Conservation (phyloP, 2,329 filamentous ascomycete species). For the Metarhizium anisopliae region DNA sequence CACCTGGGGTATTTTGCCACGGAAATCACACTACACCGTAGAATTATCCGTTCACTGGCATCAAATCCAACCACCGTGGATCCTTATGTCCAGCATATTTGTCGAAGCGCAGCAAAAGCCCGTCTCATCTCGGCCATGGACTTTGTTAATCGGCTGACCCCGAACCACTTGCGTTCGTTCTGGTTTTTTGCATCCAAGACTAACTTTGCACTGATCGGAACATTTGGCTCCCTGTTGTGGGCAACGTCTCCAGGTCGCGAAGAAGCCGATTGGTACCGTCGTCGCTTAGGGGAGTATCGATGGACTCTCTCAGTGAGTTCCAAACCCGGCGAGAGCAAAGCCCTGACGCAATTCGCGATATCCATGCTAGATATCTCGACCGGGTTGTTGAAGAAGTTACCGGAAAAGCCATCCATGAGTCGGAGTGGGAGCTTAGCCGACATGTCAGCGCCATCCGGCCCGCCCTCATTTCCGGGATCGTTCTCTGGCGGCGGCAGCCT, state of each 20-base stretch:
- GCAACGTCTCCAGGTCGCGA: constrained; percentile 80
- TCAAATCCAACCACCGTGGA: constrained; percentile 43
- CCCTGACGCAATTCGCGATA: constrained; percentile 62
- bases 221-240: constrained; percentile 84
- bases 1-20: constrained; percentile 91
- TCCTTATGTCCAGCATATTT: constrained; percentile 82
- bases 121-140: constrained; percentile 94
- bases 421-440: constrained; percentile 42
- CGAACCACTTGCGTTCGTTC: constrained; percentile 78
- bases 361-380: constrained; percentile 68
- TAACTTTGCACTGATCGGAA: constrained; percentile 91
- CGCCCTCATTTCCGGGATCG: constrained; percentile 13
- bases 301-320: constrained; percentile 88
- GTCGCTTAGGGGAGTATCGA: constrained; percentile 77
- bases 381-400: constrained; percentile 58
- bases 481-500: constrained; percentile 25
- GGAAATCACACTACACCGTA: constrained; percentile 85
- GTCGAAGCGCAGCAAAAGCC: constrained; percentile 86
- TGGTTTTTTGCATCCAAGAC: constrained; percentile 86
- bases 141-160: constrained; percentile 86
- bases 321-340: constrained; percentile 53
- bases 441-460: constrained; percentile 26
- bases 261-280: constrained; percentile 87
- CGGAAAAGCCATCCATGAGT: constrained; percentile 61
- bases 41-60: constrained; percentile 73